These are phyloP conservation scores for Raphidocelis subcapitata DNA, from an alignment of 139 green algal species.

Conservation along the genomic window DNA sequence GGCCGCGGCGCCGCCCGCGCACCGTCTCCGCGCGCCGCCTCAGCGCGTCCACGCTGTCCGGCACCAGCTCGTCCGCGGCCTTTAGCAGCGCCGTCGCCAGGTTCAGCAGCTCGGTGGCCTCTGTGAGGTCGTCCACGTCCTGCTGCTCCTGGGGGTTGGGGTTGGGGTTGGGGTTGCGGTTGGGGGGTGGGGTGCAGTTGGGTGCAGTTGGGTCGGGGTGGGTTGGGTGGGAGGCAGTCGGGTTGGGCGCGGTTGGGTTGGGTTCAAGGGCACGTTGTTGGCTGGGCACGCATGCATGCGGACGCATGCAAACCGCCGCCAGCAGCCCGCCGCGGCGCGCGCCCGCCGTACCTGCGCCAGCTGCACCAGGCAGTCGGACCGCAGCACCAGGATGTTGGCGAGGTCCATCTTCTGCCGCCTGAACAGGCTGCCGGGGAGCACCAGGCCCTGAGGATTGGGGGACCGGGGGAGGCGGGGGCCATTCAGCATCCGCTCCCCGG, in stretches of 20 bases:
- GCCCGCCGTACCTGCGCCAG: slow-evolving; percentile 21
- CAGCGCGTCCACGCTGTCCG: slow-evolving; percentile 23
- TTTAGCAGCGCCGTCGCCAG: slow-evolving; percentile 27
- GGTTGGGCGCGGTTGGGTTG: too few relatives aligned
- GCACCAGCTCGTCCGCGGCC: slow-evolving; percentile 42
- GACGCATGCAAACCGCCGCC: too few relatives aligned
- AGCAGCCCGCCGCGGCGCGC: too few relatives aligned
- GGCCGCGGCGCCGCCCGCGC: too few relatives aligned
- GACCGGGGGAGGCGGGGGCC: too few relatives aligned
- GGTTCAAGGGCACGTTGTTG: too few relatives aligned
- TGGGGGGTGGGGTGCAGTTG: too few relatives aligned
- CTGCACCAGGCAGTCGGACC: slow-evolving; percentile 32
- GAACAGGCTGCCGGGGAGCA: slow-evolving; percentile 22
- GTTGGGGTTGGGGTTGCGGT: too few relatives aligned
- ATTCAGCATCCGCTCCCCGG: too few relatives aligned
- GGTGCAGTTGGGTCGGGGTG: too few relatives aligned
- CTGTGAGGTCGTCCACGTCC: slow-evolving; percentile 30
- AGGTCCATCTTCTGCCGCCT: slow-evolving; percentile 29
- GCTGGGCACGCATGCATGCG: too few relatives aligned
- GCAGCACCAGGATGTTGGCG: slow-evolving; percentile 29
- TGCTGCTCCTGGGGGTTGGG: slow-evolving; percentile 17
- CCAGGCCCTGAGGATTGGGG: slow-evolving; percentile 1
- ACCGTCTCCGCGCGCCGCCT: slow-evolving; percentile 4
- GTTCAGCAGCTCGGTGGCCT: slow-evolving; percentile 29
- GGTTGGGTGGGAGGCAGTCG: too few relatives aligned